Percentiles rank a stretch among this genome's conserved stretches.
Conservation (phyloP, 2,329 filamentous ascomycete species). For the Clarireedia monteithiana region DNA sequence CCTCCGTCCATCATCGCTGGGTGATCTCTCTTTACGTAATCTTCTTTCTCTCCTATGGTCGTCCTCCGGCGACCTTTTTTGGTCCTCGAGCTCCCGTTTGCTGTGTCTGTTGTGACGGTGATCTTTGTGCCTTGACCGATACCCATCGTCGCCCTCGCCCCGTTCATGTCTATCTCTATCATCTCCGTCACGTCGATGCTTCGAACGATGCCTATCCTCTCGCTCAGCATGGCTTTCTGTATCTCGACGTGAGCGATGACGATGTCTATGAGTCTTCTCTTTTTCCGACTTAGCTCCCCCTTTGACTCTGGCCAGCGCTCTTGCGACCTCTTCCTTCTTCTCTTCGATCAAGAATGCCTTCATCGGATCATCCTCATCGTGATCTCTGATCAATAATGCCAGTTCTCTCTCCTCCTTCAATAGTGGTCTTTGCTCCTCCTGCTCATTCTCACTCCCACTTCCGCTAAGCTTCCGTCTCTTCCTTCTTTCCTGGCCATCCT, state of each 20-base stretch:
- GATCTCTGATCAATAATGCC: conserved; percentile 63
- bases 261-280: conserved; percentile 21
- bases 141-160: conserved; percentile 9
- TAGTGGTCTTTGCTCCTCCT: conserved; percentile 46
- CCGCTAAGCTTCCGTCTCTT: conserved; percentile 17
- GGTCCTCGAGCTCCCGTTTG: neutral
- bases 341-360: conserved; percentile 82
- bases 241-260: conserved; percentile 18
- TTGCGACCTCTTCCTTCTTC: conserved; percentile 81
- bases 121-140: conserved; percentile 15
- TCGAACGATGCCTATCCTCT: conserved; percentile 11
- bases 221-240: conserved; percentile 13
- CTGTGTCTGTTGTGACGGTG: neutral
- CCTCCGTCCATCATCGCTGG: conserved; percentile 8
- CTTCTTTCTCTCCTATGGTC: conserved; percentile 5
- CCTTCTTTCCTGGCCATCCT: conserved; percentile 38
- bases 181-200: conserved; percentile 9
- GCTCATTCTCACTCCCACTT: conserved; percentile 32
- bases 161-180: conserved; percentile 1
- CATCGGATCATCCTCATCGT: conserved; percentile 97
- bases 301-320: conserved; percentile 52
- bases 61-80: conserved; percentile 7
- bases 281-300: conserved; percentile 18
- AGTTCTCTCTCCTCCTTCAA: conserved; percentile 79
- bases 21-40: conserved; percentile 1